Evolutionary conservation across 2,329 filamentous ascomycete species (phyloP), one percentile per base, ranked within the genome.

Genomic region (Sclerotinia minor): DNA sequence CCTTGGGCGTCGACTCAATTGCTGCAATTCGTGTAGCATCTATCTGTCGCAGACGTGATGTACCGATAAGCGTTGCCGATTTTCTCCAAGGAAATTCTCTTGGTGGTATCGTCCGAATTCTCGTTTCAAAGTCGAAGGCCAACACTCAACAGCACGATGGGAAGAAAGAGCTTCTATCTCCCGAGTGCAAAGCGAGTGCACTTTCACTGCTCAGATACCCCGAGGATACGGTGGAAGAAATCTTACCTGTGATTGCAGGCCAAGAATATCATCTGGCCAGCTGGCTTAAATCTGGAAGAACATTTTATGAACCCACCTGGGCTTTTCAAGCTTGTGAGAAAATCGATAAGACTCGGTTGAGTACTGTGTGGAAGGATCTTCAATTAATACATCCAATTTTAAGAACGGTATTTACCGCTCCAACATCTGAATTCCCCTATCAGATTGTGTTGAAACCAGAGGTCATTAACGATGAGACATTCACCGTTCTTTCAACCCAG

Each of bases 181-280:
- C 61, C 19, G 29, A 64, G 21, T 13, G 7, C 32, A 64, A 64
- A 53, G 49, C 15, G 19, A 35, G 26, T 21, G 19, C 38, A 21
- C 49, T 64, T 52, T 49, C 49, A 21, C 35, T 38, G 2, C n/a
- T 64, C n/a, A 64, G 32, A 7, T 54, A 64, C 6, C 35, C 61
- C 24, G 35, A 53, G n/a, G 5, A 38, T 26, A 52, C 19, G 1
- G 32, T 29, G 19, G 49, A 64, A 38, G 49, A 64, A 32, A 54
- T 54, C 9, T 21, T 64, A 29, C 61, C 49, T 3, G 26, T 11
- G 32, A 52, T 64, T 44, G 61, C 61, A 9, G 61, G 49, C 13
- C 61, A 64, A 21, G 61, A 64, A 64, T 64, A 54, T 5, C 61
- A 64, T 64, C 32, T 64, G 19, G 47, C 60, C 11, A 64, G 61